A percentile compares a stretch with the other conserved stretches of the same genome.
These are phyloP conservation scores for Clavaria fumosa DNA, from an alignment of 768 basidiomycete genomes.

Conservation along the genomic window DNA sequence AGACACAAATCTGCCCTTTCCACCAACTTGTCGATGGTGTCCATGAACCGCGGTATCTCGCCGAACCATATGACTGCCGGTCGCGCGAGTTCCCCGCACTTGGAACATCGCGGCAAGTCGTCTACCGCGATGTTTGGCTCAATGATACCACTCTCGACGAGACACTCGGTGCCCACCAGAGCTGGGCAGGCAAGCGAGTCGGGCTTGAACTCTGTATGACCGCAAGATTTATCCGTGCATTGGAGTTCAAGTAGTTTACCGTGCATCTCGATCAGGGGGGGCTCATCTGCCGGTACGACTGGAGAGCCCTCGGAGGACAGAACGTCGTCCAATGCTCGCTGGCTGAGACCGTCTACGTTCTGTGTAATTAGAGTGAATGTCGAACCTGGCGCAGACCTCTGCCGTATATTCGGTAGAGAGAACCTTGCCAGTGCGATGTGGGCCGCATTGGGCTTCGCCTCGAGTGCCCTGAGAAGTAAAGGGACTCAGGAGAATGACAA, in stretches of 20 bases:
- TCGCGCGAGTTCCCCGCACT: conserved; percentile 19
- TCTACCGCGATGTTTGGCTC: conserved; percentile 24
- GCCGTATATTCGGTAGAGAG: conserved; percentile 15
- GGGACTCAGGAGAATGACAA: too few relatives aligned
- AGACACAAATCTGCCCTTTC: conserved; percentile 20
- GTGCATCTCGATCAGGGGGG: conserved; percentile 28
- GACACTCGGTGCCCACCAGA: conserved; percentile 27
- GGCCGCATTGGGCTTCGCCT: conserved; percentile 25
- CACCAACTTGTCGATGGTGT: conserved; percentile 16
- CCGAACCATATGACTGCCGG: conserved; percentile 30
- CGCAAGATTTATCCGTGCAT: conserved; percentile 30
- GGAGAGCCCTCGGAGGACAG: conserved; percentile 8
- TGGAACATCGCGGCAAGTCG: conserved; percentile 27
- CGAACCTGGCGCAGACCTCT: conserved; percentile 15
- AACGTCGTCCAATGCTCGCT: conserved; percentile 16
- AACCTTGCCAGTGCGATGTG: conserved; percentile 25
- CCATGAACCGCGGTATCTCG: conserved; percentile 17
- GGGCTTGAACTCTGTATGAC: conserved; percentile 24
- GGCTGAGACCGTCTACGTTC: conserved; percentile 27
- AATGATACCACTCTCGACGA: conserved; percentile 20
- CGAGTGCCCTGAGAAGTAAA: conserved; percentile 15
- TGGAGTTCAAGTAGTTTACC: conserved; percentile 37
- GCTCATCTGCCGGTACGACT: conserved; percentile 3
- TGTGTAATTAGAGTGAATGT: conserved; percentile 22
- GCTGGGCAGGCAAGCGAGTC: conserved; percentile 30